A percentile compares a stretch with the other conserved stretches of the same genome.
These are phyloP conservation scores for Anthracocystis walkeri DNA, from an alignment of 1,284 basidiomycete genomes.

Conservation along the genomic window DNA sequence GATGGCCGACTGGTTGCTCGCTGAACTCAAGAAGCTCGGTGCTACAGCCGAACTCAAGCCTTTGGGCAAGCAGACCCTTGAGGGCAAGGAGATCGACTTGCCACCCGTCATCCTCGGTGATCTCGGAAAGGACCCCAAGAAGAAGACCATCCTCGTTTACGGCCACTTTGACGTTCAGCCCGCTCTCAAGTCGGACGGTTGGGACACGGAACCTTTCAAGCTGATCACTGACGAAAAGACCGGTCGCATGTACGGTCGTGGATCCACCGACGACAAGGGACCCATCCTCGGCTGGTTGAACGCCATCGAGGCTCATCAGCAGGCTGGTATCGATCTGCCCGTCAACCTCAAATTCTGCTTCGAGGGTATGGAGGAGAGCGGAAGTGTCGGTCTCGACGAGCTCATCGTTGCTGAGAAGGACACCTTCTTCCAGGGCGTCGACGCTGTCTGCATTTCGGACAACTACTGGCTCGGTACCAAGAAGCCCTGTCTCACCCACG, in stretches of 20 bases:
- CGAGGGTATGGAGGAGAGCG: slow-evolving; percentile 97
- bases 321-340: slow-evolving; percentile 81
- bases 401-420: slow-evolving; percentile 85
- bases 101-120: slow-evolving; percentile 87
- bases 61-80: slow-evolving; percentile 81
- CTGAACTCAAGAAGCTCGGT: slow-evolving; percentile 62
- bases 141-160: slow-evolving; percentile 87
- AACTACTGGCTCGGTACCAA: slow-evolving; percentile 70
- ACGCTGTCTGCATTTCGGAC: slow-evolving; percentile 88
- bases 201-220: slow-evolving; percentile 85
- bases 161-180: slow-evolving; percentile 75
- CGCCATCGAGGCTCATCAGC: slow-evolving; percentile 86
- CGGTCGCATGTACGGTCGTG: slow-evolving; percentile 83
- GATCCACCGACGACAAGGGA: slow-evolving; percentile 68
- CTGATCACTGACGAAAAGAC: slow-evolving; percentile 79
- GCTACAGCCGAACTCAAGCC: slow-evolving; percentile 60
- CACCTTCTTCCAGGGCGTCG: slow-evolving; percentile 88
- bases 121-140: slow-evolving; percentile 82
- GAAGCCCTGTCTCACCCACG: slow-evolving; percentile 70
- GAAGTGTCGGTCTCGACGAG: slow-evolving; percentile 91
- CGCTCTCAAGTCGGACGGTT: slow-evolving; percentile 80
- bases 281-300: slow-evolving; percentile 87
- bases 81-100: slow-evolving; percentile 81
- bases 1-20: slow-evolving; percentile 67
- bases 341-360: slow-evolving; percentile 96